These are phyloP conservation scores for Termitomyces sp. DNA, from an alignment of 768 basidiomycete genomes.

Conservation along the genomic window DNA sequence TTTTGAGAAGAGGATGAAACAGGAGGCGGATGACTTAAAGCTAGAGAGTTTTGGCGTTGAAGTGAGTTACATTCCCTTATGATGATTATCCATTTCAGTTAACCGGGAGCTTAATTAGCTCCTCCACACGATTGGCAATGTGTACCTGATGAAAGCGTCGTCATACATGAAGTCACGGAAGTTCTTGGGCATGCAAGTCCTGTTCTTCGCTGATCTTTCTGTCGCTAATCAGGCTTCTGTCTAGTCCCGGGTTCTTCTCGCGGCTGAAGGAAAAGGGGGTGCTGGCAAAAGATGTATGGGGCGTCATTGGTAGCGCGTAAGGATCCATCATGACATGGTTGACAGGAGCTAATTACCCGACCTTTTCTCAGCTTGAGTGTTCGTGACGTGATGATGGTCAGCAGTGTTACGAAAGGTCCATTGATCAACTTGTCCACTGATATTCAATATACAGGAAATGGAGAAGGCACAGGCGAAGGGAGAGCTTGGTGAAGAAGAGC, in stretches of 20 bases:
- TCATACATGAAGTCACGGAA: conserved; percentile 88
- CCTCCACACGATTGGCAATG: conserved; percentile 83
- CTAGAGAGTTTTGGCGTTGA: conserved; percentile 97
- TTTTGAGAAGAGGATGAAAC: conserved; percentile 71
- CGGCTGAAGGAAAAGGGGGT: conserved; percentile 92
- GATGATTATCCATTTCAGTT: not conserved
- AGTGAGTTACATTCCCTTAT: conserved; percentile 35
- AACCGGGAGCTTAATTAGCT: conserved; percentile 43
- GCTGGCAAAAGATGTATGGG: conserved; percentile 94
- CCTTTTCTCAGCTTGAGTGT: conserved; percentile 53
- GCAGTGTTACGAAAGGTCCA: conserved; percentile 13
- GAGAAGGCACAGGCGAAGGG: conserved; percentile 85
- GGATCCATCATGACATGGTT: conserved; percentile 23
- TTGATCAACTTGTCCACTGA: not conserved
- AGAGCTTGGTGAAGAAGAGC: conserved; percentile 81
- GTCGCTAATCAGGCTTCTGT: not conserved
- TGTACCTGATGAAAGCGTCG: conserved; percentile 92
- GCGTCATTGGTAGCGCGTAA: conserved; percentile 92
- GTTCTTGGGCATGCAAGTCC: conserved; percentile 81
- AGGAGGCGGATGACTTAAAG: conserved; percentile 93
- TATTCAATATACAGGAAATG: conserved; percentile 54
- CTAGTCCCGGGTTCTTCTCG: conserved; percentile 85
- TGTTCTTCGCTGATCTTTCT: conserved; percentile 1
- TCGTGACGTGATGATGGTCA: conserved; percentile 65
- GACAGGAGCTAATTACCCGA: conserved; percentile 2